Percentiles rank a stretch among this genome's conserved stretches.
These are phyloP conservation scores for Pachyrhizus erosus DNA, from an alignment of 306 rosid species.

Conservation along the genomic window DNA sequence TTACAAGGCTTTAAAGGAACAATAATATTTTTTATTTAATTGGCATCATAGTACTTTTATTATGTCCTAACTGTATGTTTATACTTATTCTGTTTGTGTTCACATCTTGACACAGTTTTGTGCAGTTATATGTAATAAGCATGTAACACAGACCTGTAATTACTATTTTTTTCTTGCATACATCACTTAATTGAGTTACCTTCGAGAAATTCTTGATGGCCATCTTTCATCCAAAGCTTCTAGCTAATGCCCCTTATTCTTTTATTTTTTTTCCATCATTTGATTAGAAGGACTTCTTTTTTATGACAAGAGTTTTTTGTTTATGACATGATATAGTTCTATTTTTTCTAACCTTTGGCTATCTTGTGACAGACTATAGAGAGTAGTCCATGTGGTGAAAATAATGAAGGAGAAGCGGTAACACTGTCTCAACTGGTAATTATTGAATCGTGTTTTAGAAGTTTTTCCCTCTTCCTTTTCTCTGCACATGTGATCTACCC, in stretches of 20 bases:
- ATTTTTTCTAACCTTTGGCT: slow-evolving; percentile 35
- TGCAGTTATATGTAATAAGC: slow-evolving; percentile 16
- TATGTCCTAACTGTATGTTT: slow-evolving; percentile 14
- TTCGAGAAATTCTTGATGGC: background rate
- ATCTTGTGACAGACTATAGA: slow-evolving; percentile 80
- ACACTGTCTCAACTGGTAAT: slow-evolving; percentile 93
- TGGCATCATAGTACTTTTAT: slow-evolving; percentile 20
- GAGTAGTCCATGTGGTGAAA: slow-evolving; percentile 91
- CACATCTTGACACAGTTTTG: slow-evolving; percentile 7
- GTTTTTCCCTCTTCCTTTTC: slow-evolving; percentile 32
- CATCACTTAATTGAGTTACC: background rate
- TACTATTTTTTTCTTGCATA: background rate
- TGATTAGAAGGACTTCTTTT: background rate
- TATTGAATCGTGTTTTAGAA: slow-evolving; percentile 33
- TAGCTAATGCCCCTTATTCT: background rate
- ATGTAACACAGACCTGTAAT: background rate
- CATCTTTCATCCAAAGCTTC: background rate
- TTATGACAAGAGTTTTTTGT: background rate
- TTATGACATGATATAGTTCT: background rate
- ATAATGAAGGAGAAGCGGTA: slow-evolving; percentile 88
- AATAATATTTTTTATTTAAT: slow-evolving; percentile 39
- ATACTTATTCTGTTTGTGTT: slow-evolving; percentile 23
- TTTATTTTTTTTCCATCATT: background rate
- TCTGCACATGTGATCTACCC: background rate
- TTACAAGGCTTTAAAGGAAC: slow-evolving; percentile 36